Base-by-base conservation (phyloP, 345 rosid genomes). In the Bruguiera sexangula region DNA sequence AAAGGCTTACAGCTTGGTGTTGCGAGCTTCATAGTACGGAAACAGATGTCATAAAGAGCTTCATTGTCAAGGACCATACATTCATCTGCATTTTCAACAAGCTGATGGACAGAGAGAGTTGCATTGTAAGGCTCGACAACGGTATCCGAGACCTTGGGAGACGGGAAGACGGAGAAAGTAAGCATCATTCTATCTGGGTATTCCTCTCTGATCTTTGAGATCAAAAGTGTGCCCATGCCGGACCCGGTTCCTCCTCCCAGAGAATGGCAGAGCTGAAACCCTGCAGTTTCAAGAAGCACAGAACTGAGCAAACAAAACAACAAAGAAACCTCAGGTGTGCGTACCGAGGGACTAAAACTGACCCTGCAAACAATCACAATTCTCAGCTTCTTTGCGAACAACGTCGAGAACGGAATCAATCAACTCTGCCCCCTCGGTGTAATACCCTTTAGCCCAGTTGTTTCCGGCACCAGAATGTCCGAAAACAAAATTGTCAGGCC, bases 101-200 rank as follows among this genome's bases (percentile, higher is more conserved):
- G 90, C 78, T 85, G 92, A 58, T 84, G 87, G 1, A 88, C 87
- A 9, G 90, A 87, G 18, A 87, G 80, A 26, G 88, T 87, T 22
- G 89, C 92, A 7, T 87, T 87, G 55, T 87, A 87, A 56, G 92
- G 92, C 82, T 84, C 89, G 19, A 85, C 89, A 27, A 87, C 92
- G 0, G 89, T 85, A 71, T 85, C 92, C n/a, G 92, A 87, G 60
- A 87, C 88, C 75, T 82, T 84, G n/a, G 88, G 91, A 65, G 91
- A 86, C 0, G 91, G 91, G 43, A 87, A 87, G 0, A 85, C 90
- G 4, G 93, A 88, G 76, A 88, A 88, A 13, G 89, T 88, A 53
- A 85, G 86, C 90, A 88, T 85, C 93, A 88, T 88, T 51, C 87
- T 71, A 74, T 85, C 93, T 5, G 87, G 90, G 75, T 85, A 87